Percentiles rank a stretch among this genome's conserved stretches.
These are phyloP conservation scores for Senna tora DNA, from an alignment of 306 rosid genomes.

Conservation along the genomic window DNA sequence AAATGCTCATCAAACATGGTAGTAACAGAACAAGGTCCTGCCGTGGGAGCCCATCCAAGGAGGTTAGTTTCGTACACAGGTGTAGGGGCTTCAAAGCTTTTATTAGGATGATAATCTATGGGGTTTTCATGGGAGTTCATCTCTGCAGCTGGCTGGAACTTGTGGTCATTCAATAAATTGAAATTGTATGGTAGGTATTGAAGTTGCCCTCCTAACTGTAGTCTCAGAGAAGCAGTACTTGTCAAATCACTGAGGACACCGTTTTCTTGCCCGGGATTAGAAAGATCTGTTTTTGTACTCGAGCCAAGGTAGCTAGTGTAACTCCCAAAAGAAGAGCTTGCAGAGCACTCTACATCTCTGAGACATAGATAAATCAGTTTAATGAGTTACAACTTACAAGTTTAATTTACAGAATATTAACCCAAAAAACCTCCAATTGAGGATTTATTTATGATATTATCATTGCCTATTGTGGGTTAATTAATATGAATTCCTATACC, in stretches of 20 bases:
- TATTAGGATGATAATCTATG: slow-evolving; percentile 67
- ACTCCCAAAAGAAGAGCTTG: slow-evolving; percentile 42
- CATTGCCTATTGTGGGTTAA: slow-evolving; percentile 1
- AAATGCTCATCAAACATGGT: slow-evolving; percentile 33
- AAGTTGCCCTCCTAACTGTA: slow-evolving; percentile 62
- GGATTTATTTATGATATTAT: slow-evolving; percentile 1
- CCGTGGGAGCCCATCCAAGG: slow-evolving; percentile 75
- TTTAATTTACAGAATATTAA: background rate
- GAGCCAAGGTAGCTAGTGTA: slow-evolving; percentile 35
- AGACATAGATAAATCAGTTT: slow-evolving; percentile 6
- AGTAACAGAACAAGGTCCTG: slow-evolving; percentile 63
- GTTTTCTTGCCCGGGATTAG: slow-evolving; percentile 36
- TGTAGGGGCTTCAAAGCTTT: slow-evolving; percentile 66
- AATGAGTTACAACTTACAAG: slow-evolving; percentile 4
- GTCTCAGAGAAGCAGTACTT: slow-evolving; percentile 56
- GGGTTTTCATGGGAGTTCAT: slow-evolving; percentile 64
- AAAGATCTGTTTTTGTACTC: slow-evolving; percentile 17
- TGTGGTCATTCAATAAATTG: slow-evolving; percentile 54
- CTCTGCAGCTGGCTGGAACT: slow-evolving; percentile 60
- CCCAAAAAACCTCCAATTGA: background rate
- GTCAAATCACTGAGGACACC: slow-evolving; percentile 37
- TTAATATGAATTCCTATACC: background rate
- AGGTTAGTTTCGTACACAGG: slow-evolving; percentile 60
- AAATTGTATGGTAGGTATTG: slow-evolving; percentile 77
- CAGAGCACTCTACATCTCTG: slow-evolving; percentile 82